Conservation (phyloP, 768 basidiomycete species). For the Phanerochaete carnosa region DNA sequence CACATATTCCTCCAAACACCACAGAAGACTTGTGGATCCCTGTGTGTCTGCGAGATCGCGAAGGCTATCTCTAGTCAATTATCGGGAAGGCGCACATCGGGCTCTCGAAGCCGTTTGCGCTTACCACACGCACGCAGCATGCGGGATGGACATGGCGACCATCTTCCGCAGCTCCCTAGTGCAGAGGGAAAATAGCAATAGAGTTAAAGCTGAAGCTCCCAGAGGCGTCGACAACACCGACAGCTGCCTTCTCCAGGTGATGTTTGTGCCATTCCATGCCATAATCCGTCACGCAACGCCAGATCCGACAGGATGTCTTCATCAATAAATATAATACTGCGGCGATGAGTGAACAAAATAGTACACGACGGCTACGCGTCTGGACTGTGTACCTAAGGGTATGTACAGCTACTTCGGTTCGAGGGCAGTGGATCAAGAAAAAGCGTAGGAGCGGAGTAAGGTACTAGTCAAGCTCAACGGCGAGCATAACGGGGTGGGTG, state of each 20-base stretch:
- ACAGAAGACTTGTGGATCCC: neutral
- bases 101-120: neutral
- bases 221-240: no score
- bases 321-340: conserved; percentile 7
- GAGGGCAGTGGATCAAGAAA: neutral
- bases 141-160: neutral
- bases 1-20: neutral
- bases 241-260: no score
- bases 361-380: conserved; percentile 7
- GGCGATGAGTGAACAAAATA: conserved; percentile 4
- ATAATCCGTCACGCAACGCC: no score
- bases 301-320: neutral
- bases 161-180: neutral
- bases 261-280: no score
- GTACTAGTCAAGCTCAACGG: neutral
- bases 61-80: neutral
- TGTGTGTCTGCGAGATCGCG: neutral
- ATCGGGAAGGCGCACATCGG: neutral
- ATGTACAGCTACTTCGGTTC: conserved; percentile 12
- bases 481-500: neutral
- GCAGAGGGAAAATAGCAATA: neutral
- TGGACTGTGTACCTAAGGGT: conserved; percentile 6
- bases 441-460: neutral
- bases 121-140: neutral
- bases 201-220: neutral